Evolutionary conservation across 257 asterid species (phyloP), one percentile per base, ranked within the genome.

Genomic region (Solanum tacnaense): DNA sequence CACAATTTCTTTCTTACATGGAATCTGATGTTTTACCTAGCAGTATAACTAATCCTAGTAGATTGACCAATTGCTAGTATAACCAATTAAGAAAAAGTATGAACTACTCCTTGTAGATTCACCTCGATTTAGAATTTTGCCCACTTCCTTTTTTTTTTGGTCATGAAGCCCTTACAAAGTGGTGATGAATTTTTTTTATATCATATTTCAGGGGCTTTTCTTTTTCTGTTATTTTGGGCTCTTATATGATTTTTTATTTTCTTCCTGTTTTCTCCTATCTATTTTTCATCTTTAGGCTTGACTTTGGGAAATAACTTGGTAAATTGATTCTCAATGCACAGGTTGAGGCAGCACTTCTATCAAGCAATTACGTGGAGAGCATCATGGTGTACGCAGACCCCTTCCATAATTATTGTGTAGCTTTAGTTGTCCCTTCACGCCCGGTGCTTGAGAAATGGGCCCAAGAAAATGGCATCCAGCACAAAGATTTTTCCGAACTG

Each of bases 361-460:
- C 92, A 16, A 94, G 97, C 92, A 91, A 82, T 88, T 94, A 89
- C 36, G 95, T 96, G 62, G 98, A 94, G 13, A 93, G 88, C 86
- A 86, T 96, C 87, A 95, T 96, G 99, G 92, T 93, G 31, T 86
- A 91, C 86, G 99, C 96, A 35, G 98, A 96, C 73, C 99, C 99
- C 82, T 92, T 93, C 93, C 93, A 95, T 93, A 96, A 83, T 89
- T 96, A 92, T 32, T 96, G 98, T 44, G 95, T 96, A 35, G 98
- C 98, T 82, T 93, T 96, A 18, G 90, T 95, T n/a, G 98, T 96
- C 79, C 95, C 99, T 38, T 85, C 95, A 23, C 95, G 84, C 79
- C 94, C 90, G 68, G 93, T 89, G 82, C 97, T 96, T 38, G 95
- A 95, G 90, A 92, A 93, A 85, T 96, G 99, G 99, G 98, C 96